Evolutionary conservation across 1,284 basidiomycete species (phyloP).

Genomic region (Sporisorium sorghi): DNA sequence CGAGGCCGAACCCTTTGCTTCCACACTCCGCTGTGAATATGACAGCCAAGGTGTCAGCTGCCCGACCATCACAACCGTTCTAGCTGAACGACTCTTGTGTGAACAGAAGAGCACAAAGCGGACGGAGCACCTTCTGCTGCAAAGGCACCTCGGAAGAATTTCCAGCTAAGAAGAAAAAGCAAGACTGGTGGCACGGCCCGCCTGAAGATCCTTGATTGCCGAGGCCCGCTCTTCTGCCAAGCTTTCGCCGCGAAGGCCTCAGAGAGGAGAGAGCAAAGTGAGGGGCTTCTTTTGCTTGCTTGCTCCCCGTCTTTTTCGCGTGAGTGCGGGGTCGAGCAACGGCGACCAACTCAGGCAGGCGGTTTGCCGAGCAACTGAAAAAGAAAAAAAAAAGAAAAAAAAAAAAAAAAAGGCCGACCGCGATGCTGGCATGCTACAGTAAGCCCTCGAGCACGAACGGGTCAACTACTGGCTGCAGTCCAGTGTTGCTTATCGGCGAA

Average conservation of each 20-base stretch:
- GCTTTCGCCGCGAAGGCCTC: not conserved
- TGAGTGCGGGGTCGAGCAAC: conserved; percentile 5
- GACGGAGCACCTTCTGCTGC: not conserved
- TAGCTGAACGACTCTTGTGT: not conserved
- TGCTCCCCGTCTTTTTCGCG: conserved; percentile 8
- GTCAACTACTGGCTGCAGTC: not conserved
- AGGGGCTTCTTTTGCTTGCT: not conserved
- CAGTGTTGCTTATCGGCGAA: not conserved
- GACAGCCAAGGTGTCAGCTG: not conserved
- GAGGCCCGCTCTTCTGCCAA: not conserved
- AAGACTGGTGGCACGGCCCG: conserved; percentile 2
- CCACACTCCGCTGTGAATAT: conserved; percentile 5
- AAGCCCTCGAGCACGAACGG: not conserved
- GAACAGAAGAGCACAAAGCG: not conserved
- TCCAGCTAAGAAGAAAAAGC: no score
- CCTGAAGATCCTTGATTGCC: conserved; percentile 5
- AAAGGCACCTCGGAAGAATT: not conserved
- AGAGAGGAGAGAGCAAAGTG: not conserved
- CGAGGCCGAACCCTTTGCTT: not conserved
- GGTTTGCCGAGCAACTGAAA: conserved; percentile 9
- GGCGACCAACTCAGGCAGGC: conserved; percentile 1
- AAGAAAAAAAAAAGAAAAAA: no score
- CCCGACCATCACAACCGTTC: not conserved
- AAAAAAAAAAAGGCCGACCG: conserved; percentile 5
- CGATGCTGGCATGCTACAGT: no score